Conservation (phyloP, 345 rosid genomes). For the Pistacia integerrima region DNA sequence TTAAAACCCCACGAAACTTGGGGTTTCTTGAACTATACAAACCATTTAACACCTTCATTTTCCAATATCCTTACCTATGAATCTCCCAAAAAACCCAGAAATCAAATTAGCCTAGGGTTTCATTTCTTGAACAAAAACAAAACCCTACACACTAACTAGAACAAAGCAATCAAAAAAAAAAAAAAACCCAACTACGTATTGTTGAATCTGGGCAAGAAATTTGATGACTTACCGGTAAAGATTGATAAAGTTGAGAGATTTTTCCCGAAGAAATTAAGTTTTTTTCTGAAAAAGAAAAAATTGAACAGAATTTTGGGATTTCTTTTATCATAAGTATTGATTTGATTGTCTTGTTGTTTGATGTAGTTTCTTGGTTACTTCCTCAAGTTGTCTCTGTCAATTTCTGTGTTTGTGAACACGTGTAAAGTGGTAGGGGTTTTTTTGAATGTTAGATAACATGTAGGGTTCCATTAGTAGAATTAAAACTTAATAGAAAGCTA, state of each 20-base stretch:
- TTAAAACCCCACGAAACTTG: conserved; percentile 42
- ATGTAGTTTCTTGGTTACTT: conserved; percentile 10
- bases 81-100: conserved; percentile 18
- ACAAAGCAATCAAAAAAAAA: neutral
- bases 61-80: conserved; percentile 1
- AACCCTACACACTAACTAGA: conserved; percentile 21
- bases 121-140: conserved; percentile 22
- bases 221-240: conserved; percentile 17
- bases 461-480: too few species aligned
- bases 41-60: conserved; percentile 27
- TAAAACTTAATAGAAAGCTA: too few species aligned
- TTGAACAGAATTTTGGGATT: neutral
- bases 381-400: neutral
- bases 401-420: neutral
- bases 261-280: neutral
- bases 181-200: neutral
- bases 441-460: neutral
- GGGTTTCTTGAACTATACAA: conserved; percentile 29
- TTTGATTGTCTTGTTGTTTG: neutral
- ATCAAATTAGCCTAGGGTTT: conserved; percentile 32
- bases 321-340: neutral
- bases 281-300: neutral
- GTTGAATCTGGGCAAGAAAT: neutral
- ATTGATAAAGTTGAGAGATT: neutral
- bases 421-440: neutral